Conservation (phyloP, 495 filamentous ascomycete genomes). For the Sporormia fimetaria region DNA sequence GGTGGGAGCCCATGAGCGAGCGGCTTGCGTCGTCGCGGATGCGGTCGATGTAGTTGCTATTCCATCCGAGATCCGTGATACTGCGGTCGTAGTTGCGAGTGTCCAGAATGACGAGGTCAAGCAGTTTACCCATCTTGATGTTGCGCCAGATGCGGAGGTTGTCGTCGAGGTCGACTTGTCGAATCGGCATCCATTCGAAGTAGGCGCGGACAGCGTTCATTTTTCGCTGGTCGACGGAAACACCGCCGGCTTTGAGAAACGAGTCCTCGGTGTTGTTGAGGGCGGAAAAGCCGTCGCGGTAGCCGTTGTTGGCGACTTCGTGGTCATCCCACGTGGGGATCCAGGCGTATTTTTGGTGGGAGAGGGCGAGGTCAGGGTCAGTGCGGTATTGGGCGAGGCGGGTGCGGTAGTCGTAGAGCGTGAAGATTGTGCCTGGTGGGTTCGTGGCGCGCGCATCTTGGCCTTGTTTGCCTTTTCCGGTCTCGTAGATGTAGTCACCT, state of each 20-base stretch:
- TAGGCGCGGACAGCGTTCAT: conserved; percentile 61
- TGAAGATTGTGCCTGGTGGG: conserved; percentile 24
- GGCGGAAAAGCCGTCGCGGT: conserved; percentile 41
- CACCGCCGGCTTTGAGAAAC: conserved; percentile 47
- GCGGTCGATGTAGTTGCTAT: conserved; percentile 43
- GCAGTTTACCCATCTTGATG: conserved; percentile 51
- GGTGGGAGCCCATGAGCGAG: conserved; percentile 50
- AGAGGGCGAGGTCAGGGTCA: conserved; percentile 48
- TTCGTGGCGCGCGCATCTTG: conserved; percentile 10
- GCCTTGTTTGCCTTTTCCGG: conserved; percentile 41
- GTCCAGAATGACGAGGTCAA: conserved; percentile 60
- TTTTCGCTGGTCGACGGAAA: conserved; percentile 53
- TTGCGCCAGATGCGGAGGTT: conserved; percentile 56
- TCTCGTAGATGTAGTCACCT: conserved; percentile 63
- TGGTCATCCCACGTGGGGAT: conserved; percentile 64
- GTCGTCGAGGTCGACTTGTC: conserved; percentile 59
- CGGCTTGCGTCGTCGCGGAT: conserved; percentile 48
- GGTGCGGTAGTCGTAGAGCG: conserved; percentile 52
- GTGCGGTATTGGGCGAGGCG: conserved; percentile 50
- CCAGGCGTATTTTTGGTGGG: conserved; percentile 51
- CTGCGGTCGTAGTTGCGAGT: conserved; percentile 56
- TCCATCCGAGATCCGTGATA: conserved; percentile 42
- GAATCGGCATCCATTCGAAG: conserved; percentile 46
- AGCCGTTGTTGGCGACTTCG: conserved; percentile 56
- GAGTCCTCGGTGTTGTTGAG: conserved; percentile 52